A percentile compares a stretch with the other conserved stretches of the same genome.
Conservation (phyloP, 176 grass and related monocot genomes). For the Aegilops bicornis region DNA sequence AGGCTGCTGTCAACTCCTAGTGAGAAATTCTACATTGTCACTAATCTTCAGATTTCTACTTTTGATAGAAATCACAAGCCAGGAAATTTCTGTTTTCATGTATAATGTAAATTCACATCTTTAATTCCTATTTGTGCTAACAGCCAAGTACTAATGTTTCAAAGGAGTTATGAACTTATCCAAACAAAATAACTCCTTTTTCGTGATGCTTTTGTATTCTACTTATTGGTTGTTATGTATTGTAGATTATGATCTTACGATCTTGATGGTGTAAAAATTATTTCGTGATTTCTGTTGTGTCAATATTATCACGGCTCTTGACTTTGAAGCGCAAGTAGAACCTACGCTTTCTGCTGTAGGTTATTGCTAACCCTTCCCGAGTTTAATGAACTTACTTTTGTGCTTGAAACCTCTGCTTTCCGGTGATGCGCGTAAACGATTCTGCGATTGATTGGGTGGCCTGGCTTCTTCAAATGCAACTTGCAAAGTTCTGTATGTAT, state of each 20-base stretch:
- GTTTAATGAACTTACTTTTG: conserved; percentile 4
- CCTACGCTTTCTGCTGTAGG: conserved; percentile 32
- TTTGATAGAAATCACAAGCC: background rate
- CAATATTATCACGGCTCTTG: background rate
- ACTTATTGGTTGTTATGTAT: background rate
- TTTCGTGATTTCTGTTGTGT: conserved; percentile 35
- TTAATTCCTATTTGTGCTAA: background rate
- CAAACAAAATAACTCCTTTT: background rate
- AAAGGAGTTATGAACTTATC: background rate
- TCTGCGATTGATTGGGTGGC: no score
- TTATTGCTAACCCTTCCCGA: conserved; percentile 24
- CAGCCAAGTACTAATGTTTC: background rate
- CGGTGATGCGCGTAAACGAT: no score
- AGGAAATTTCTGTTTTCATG: background rate
- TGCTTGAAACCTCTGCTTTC: background rate
- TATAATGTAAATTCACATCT: background rate
- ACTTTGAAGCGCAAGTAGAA: conserved; percentile 10
- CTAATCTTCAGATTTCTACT: background rate
- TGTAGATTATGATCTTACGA: background rate
- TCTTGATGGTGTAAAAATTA: conserved; percentile 6
- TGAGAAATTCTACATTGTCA: background rate
- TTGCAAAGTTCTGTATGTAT: no score
- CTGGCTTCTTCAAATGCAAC: no score
- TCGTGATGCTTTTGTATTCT: background rate
- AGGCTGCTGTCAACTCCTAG: background rate